Conservation (phyloP, 768 basidiomycete genomes). For the Russula sp. region DNA sequence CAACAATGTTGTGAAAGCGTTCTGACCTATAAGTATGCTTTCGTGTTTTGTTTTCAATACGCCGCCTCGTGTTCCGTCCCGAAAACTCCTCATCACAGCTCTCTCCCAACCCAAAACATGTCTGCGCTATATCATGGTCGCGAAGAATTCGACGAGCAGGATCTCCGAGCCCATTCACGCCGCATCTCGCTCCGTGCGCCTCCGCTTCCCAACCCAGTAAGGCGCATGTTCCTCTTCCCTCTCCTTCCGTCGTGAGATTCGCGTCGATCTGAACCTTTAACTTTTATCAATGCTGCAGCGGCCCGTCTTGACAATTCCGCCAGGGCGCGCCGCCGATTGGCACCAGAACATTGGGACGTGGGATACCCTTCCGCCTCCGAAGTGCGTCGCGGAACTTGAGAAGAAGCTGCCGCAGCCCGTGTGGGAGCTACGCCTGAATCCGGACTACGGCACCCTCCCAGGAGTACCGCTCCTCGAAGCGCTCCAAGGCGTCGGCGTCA, state of each 20-base stretch:
- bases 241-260: not conserved
- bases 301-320: constrained; percentile 7
- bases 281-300: not conserved
- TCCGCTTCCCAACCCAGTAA: constrained; percentile 10
- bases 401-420: not conserved
- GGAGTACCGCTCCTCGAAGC: constrained; percentile 14
- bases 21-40: constrained; percentile 1
- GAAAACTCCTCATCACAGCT: not conserved
- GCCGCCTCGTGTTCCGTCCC: not conserved
- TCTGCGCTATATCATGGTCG: not conserved
- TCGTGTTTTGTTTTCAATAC: not conserved
- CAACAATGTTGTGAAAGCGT: not conserved
- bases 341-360: constrained; percentile 8
- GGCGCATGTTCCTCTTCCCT: no score
- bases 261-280: not conserved
- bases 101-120: not conserved
- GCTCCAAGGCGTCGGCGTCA: constrained; percentile 4
- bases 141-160: not conserved
- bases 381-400: not conserved
- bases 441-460: constrained; percentile 13
- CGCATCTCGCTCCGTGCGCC: constrained; percentile 13
- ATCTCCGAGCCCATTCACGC: not conserved
- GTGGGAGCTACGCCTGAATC: constrained; percentile 11
- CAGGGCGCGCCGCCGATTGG: constrained; percentile 15
- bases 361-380: constrained; percentile 6